Evolutionary conservation across 805 yeast species (phyloP), one percentile per base, ranked within the genome.

Genomic region (Yamadazyma sp.): DNA sequence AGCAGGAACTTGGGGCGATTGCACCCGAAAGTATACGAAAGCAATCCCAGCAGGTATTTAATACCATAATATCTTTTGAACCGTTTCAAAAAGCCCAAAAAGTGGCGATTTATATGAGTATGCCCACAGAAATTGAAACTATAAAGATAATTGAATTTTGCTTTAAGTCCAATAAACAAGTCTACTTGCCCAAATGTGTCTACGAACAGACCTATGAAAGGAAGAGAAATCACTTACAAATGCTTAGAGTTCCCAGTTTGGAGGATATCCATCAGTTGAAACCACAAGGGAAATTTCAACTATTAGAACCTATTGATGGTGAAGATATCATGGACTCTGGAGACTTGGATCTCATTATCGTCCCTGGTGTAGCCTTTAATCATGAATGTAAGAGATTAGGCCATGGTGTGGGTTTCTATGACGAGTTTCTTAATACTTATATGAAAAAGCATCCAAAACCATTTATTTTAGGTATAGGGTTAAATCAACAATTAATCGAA

Each of bases 331-430:
- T 58, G 32, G 50, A 49, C 1, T 20, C 49, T 1, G 60, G 58
- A 3, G 45, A 38, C 3, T 58, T 91, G 15, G 97, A 91, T 47
- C 48, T 91, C 7, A 62, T 91, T 5, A 58, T 91, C 5, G 68
- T 91, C 0, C 98, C 98, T 0, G 97, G 95, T 0, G 81, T 91
- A 1, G 96, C 86, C 1, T 89, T 86, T 56, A 73, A 85, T 1
- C 44, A 18, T 4, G 39, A 39, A 1, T 58, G 78, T 15, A 55
- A 65, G 9, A 56, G 98, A 35, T 54, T 91, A 35, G 98, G 98
- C 1, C 95, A 87, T 54, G 98, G 98, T 1, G 91, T 81, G 4
- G 98, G 97, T 0, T 88, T 76, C 56, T 91, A 93, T 55, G 98
- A 91, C 55, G 86, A 82, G 48, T 69, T 50, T 52, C 58, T 61